phyloP scores from a whole-genome alignment of 805 yeast genomes.

The Ogataea paradorogensis region DNA sequence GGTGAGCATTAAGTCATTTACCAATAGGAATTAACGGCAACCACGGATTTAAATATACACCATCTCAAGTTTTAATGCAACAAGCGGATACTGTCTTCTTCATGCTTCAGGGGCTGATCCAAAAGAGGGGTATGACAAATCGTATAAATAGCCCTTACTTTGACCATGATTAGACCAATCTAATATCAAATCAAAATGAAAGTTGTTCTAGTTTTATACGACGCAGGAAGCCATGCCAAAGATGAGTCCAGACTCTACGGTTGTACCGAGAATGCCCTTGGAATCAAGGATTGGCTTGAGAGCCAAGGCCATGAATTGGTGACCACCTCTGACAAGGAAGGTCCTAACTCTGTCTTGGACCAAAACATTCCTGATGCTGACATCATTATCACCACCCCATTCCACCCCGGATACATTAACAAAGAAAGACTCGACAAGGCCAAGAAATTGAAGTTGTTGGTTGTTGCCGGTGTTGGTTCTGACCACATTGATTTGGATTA shows the following conservation, averaged over 20 bases:
- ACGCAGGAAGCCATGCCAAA: slow-evolving; percentile 55
- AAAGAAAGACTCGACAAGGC: slow-evolving; percentile 66
- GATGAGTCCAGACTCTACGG: slow-evolving; percentile 65
- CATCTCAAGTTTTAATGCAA: neutral
- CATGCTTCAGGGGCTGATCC: neutral
- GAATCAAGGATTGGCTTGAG: slow-evolving; percentile 63
- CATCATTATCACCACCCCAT: slow-evolving; percentile 76
- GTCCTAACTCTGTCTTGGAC: slow-evolving; percentile 56
- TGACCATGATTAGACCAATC: neutral
- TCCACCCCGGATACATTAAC: slow-evolving; percentile 76
- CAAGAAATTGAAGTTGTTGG: slow-evolving; percentile 62
- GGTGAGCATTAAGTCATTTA: slow-evolving; percentile 8
- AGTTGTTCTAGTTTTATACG: slow-evolving; percentile 57
- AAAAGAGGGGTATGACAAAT: slow-evolving; percentile 8
- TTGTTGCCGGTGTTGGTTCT: slow-evolving; percentile 85
- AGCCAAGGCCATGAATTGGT: slow-evolving; percentile 63
- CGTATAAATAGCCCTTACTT: slow-evolving; percentile 3
- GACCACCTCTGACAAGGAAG: slow-evolving; percentile 69
- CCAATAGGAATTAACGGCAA: slow-evolving; percentile 19
- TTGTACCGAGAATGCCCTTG: slow-evolving; percentile 71
- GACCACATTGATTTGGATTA: slow-evolving; percentile 76
- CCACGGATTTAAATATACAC: slow-evolving; percentile 15
- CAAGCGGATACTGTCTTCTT: neutral
- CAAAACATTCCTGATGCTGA: slow-evolving; percentile 69
- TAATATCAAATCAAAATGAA: slow-evolving; percentile 24